These are phyloP conservation scores for Articulospora tetracladia DNA, from an alignment of 495 filamentous ascomycete genomes.

Conservation along the genomic window DNA sequence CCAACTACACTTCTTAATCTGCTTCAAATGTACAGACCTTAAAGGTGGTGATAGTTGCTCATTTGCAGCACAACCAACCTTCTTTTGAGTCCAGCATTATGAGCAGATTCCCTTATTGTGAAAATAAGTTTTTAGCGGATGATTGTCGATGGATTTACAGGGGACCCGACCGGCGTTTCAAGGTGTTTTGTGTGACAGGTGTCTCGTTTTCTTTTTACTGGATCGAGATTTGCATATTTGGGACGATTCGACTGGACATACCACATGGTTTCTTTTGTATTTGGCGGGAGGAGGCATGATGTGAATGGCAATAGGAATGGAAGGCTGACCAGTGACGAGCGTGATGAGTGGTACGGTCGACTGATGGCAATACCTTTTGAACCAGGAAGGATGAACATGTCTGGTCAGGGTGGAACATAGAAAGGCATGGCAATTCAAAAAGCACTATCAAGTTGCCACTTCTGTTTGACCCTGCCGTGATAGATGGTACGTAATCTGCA, in stretches of 20 bases:
- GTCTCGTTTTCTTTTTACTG: slow-evolving; percentile 12
- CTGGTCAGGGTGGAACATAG: neutral
- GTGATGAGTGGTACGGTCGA: neutral
- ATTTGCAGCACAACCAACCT: slow-evolving; percentile 11
- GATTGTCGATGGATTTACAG: slow-evolving; percentile 11
- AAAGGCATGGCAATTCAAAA: neutral
- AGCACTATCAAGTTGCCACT: neutral
- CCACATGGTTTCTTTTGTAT: slow-evolving; percentile 22
- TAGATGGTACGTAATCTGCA: no score
- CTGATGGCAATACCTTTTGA: slow-evolving; percentile 1
- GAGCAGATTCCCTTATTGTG: slow-evolving; percentile 14
- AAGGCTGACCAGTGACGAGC: neutral
- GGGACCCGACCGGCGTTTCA: slow-evolving; percentile 14
- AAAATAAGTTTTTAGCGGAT: slow-evolving; percentile 13
- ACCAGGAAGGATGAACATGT: neutral
- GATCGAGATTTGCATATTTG: slow-evolving; percentile 17
- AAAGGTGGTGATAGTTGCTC: slow-evolving; percentile 17
- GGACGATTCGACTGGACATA: slow-evolving; percentile 21
- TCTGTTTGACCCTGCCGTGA: no score
- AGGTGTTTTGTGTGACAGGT: slow-evolving; percentile 10
- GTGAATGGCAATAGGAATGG: neutral
- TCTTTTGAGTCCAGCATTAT: slow-evolving; percentile 18
- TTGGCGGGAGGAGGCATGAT: neutral
- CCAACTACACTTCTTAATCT: slow-evolving; percentile 22
- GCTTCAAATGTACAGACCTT: slow-evolving; percentile 25